These are phyloP conservation scores for Chaetoceros tenuissimus DNA, from an alignment of 108 stramenopile genomes.

Conservation along the genomic window DNA sequence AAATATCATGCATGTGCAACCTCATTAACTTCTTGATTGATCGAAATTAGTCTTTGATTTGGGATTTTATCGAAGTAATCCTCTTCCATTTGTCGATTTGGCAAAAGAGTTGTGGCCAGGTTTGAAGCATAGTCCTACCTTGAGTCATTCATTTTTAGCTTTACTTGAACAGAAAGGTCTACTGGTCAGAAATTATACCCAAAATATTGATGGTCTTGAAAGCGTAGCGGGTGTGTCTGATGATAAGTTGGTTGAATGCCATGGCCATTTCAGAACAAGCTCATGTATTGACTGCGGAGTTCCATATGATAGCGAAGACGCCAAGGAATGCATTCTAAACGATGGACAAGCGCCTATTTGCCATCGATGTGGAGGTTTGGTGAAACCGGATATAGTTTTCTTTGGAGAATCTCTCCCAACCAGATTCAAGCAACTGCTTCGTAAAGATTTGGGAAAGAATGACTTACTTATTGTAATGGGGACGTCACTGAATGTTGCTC, in stretches of 20 bases:
- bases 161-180: conserved; percentile 70
- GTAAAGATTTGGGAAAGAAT: conserved; percentile 39
- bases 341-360: conserved; percentile 53
- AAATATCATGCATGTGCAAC: background rate
- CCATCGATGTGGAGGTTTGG: conserved; percentile 53
- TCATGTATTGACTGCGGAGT: conserved; percentile 47
- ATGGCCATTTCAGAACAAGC: conserved; percentile 83
- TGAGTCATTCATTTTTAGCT: conserved; percentile 84
- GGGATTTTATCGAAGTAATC: conserved; percentile 66
- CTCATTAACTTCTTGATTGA: too few species aligned
- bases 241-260: conserved; percentile 83
- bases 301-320: conserved; percentile 35
- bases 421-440: conserved; percentile 43
- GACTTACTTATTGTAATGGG: conserved; percentile 85
- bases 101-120: conserved; percentile 85
- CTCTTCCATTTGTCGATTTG: conserved; percentile 63
- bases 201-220: conserved; percentile 95
- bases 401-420: conserved; percentile 88
- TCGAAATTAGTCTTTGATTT: conserved; percentile 94
- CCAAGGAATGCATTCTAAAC: conserved; percentile 52
- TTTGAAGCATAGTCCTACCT: conserved; percentile 63
- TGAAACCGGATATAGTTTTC: conserved; percentile 96
- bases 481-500: conserved; percentile 75
- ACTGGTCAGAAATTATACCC: conserved; percentile 78
- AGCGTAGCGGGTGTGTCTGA: conserved; percentile 63